phyloP scores from a whole-genome alignment of 1,284 basidiomycete genomes.

The Rhizoctonia solani region DNA sequence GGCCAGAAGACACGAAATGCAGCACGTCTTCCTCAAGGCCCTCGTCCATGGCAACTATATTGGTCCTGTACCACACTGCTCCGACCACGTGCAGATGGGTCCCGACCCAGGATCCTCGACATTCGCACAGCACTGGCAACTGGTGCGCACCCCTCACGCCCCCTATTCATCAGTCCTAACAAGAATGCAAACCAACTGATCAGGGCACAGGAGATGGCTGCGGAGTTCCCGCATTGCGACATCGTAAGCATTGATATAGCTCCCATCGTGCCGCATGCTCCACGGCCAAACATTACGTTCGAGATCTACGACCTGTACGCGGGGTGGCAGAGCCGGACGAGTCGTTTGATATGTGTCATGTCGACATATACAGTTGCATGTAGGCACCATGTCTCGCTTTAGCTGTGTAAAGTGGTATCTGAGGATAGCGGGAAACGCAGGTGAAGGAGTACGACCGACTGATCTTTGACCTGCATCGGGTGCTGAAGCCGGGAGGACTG shows the following conservation, averaged over 20 bases:
- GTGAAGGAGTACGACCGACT: constrained; percentile 21
- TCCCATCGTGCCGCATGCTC: constrained; percentile 12
- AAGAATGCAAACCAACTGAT: neutral
- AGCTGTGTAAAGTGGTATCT: neutral
- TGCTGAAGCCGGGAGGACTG: constrained; percentile 13
- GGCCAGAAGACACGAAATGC: constrained; percentile 18
- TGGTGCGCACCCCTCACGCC: constrained; percentile 8
- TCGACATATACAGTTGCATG: constrained; percentile 19
- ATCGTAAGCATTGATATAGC: constrained; percentile 22
- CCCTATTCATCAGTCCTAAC: neutral
- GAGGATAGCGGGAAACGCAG: neutral
- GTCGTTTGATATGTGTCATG: constrained; percentile 30
- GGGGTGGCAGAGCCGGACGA: constrained; percentile 27
- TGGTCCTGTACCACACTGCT: constrained; percentile 21
- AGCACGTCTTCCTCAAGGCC: constrained; percentile 25
- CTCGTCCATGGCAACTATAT: constrained; percentile 30
- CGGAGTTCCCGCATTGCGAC: constrained; percentile 32
- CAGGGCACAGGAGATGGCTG: constrained; percentile 31
- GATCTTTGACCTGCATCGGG: constrained; percentile 19
- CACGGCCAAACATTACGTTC: constrained; percentile 14
- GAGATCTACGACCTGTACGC: constrained; percentile 29
- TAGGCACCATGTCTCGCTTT: neutral
- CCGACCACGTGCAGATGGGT: constrained; percentile 16
- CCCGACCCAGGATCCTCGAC: constrained; percentile 22
- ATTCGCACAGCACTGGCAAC: constrained; percentile 15